Conservation (phyloP, 1,139 yeast species). For the Diutina mesorugosa region DNA sequence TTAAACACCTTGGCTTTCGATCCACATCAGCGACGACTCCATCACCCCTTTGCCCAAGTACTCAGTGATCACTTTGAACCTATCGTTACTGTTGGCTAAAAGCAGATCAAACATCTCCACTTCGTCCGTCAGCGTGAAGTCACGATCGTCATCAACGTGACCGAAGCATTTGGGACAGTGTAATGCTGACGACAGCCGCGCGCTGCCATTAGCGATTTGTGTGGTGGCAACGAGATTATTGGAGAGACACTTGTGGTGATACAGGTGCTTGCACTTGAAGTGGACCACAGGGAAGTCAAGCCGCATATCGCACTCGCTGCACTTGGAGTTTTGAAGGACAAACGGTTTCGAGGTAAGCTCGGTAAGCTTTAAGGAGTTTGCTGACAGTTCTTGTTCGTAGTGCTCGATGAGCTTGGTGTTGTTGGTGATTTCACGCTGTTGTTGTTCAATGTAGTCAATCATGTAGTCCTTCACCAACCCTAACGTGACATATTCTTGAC, state of each 20-base stretch:
- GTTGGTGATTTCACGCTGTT: constrained; percentile 53
- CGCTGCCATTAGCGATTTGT: constrained; percentile 8
- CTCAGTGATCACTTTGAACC: constrained; percentile 66
- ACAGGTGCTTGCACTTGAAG: constrained; percentile 80
- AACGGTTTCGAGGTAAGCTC: constrained; percentile 43
- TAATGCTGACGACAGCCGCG: constrained; percentile 29
- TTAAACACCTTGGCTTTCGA: neutral
- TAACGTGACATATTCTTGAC: constrained; percentile 48
- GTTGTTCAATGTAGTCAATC: constrained; percentile 45
- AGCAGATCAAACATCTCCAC: constrained; percentile 50
- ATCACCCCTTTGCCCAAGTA: constrained; percentile 83
- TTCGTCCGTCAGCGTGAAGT: constrained; percentile 48
- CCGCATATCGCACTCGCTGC: constrained; percentile 57
- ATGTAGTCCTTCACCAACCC: constrained; percentile 66
- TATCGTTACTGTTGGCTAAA: constrained; percentile 45
- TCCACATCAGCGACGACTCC: constrained; percentile 19
- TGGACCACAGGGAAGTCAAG: constrained; percentile 75
- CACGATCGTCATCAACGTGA: constrained; percentile 49
- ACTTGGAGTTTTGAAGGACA: constrained; percentile 54
- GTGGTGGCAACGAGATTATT: constrained; percentile 24
- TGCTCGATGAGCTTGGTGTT: constrained; percentile 56
- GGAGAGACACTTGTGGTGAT: constrained; percentile 67
- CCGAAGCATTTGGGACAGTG: constrained; percentile 63
- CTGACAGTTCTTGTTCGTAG: constrained; percentile 55
- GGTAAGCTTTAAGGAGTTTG: constrained; percentile 39